Percentiles rank a stretch among this genome's conserved stretches.
Evolutionary conservation across 169 alveolate genomes (phyloP).

Genomic region (Babesia bovis): DNA sequence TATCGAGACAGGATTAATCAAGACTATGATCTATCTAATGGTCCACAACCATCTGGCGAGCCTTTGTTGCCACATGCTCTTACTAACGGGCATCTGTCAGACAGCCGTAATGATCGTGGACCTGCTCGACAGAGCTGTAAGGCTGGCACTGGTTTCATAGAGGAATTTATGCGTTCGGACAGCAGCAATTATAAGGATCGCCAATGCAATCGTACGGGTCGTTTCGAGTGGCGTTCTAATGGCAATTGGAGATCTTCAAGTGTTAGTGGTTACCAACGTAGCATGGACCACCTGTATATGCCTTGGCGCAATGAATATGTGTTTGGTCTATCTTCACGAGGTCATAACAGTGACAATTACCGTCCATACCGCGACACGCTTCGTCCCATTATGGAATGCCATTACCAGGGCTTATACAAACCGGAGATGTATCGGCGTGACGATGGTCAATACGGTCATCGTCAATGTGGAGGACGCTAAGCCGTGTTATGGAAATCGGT

Average conservation of each 20-base stretch:
- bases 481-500: not conserved
- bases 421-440: not conserved
- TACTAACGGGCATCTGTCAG: too few species aligned
- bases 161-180: not conserved
- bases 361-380: not conserved
- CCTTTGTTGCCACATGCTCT: too few species aligned
- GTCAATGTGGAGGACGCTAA: not conserved
- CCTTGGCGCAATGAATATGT: not conserved
- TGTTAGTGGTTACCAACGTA: not conserved
- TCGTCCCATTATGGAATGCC: not conserved
- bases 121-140: too few species aligned
- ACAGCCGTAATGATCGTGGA: too few species aligned
- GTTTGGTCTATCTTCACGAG: not conserved
- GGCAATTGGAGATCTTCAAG: not conserved
- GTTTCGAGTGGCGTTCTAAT: not conserved
- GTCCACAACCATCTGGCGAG: too few species aligned
- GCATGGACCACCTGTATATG: too few species aligned
- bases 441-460: not conserved
- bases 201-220: not conserved
- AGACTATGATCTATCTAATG: too few species aligned
- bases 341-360: not conserved
- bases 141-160: not conserved
- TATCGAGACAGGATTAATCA: too few species aligned
- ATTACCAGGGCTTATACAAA: not conserved
- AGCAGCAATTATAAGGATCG: not conserved